Evolutionary conservation across 306 rosid genomes (phyloP), one percentile per base, ranked within the genome.

Genomic region (Carpinus fangiana): DNA sequence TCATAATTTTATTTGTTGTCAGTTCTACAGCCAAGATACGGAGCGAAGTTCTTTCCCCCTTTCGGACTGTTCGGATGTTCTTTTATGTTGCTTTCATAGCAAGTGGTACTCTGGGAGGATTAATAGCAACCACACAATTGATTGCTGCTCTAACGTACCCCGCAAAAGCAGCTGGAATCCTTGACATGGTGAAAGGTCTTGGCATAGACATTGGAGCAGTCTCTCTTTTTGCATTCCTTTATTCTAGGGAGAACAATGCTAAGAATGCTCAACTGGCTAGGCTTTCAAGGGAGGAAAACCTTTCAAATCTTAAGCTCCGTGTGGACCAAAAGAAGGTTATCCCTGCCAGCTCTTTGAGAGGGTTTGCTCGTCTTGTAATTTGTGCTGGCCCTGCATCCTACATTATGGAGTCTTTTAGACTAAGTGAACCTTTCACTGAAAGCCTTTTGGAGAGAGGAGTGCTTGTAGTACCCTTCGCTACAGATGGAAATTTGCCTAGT

Each of bases 191-290:
- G 5, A 79, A 91, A 55, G 93, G 91, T 43, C 96, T 95, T 3
- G 98, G 90, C 75, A 93, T 91, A 52, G 99, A 93, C 79, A 50
- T 93, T 28, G 98, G 90, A 67, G 99, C 99, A 2, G 97, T 80
- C 52, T 87, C 90, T 18, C 66, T 93, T 70, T 95, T 95, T 52
- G 98, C 90, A 41, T 89, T 91, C 87, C 80, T 93, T 78, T 93
- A 91, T 84, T 83, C 70, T 1, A 87, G 89, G 67, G 99, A 95
- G 68, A 91, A 93, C 87, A 87, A 86, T 74, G 91, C 99, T 12
- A 91, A 89, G 86, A 88, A 89, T 84, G 89, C 88, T 10, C 98
- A 93, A 78, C 73, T 82, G 68, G 97, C 94, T 70, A 87, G 96
- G 64, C 91, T 95, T 79, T 86, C 99, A 0, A 75, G 97, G 72